Evolutionary conservation across 352 stramenopile genomes (phyloP), one percentile per base, ranked within the genome.

Genomic region (Globisporangium canariense): DNA sequence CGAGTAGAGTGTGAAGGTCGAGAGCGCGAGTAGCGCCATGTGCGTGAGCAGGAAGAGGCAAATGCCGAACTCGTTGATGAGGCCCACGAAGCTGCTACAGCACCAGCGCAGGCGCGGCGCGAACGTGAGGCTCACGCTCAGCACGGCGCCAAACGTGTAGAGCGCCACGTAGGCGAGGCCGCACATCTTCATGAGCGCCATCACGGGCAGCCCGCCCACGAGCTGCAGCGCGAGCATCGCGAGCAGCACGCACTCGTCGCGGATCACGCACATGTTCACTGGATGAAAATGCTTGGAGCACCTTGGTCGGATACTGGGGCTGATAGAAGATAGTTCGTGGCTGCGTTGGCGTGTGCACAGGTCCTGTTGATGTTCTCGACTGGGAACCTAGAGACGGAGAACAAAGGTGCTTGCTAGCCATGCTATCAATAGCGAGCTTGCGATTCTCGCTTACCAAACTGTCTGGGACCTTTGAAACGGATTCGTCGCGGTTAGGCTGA

Each of bases 121-220:
- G 40, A 83, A 80, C 38, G 75, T 76, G 40, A 83, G 57, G 60
- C 70, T 69, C 41, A 83, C 53, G 49, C 75, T 80, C 45, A 81
- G 57, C n/a, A 78, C 34, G 5, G 74, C 64, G 51, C 73, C 75
- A 36, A 81, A 74, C 30, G 54, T 43, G 58, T 70, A 81, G 14
- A 83, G 38, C 54, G 76, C 54, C 22, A 66, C 68, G 47, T 71
- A 83, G 0, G 66, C 43, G n/a, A 75, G 64, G 36, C 75, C 73
- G 34, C 73, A 80, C 14, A 81, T 51, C 66, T 76, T 74, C 75
- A 79, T 83, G 36, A 83, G 66, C 64, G 75, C 75, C 68, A 83
- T 78, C 18, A 83, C 65, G 9, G 75, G 75, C 22, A 83, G 64
- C 0, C 75, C 75, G 28, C 67, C 68, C 20, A 79, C 59, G 40